Base-by-base conservation (phyloP, 257 asterid species). In the Nicotiana tomentosiformis region DNA sequence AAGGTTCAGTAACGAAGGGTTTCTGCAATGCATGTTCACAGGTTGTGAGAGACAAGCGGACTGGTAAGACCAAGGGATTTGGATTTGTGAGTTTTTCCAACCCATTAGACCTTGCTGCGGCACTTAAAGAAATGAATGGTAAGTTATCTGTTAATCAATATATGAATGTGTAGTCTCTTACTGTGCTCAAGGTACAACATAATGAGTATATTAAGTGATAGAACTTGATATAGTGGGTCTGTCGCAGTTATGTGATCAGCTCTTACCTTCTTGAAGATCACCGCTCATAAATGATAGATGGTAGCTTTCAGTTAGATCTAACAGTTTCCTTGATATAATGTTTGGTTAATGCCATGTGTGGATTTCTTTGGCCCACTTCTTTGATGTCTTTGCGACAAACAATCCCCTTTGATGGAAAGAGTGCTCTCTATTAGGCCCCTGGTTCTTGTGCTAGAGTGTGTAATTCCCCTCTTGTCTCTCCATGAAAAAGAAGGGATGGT, bases 31-130 rank as follows among this genome's bases (percentile, higher is more conserved):
- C 86, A 57, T 89, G 85, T 46, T 43, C 80, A 61, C 82, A 96
- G 98, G 98, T 96, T 87, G 90, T 92, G 83, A 88, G 99, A 82
- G 98, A 94, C 83, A 93, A 94, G 88, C 90, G 97, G 76, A 96
- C 99, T 55, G 98, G 98, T 76, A 96, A 96, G 87, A 94, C 98
- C 49, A 91, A 87, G 84, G 99, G 98, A 82, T 96, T 88, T 69
- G 99, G 99, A 66, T 96, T 96, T 85, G 92, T 93, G 80, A 94
- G 98, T 89, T 96, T 96, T 68, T 83, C 98, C 61, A 94, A 89
- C 77, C 96, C 96, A 15, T 32, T 90, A 20, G 99, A 96, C 90
- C 91, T 94, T 68, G 99, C 90, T 20, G 99, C 87, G 29, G 98
- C 98, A 9, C 86, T 96, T 68, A 94, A 95, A 85, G 97, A 90